These are phyloP conservation scores for Dactylellina sp. DNA, from an alignment of 2,329 filamentous ascomycete species.

Conservation along the genomic window DNA sequence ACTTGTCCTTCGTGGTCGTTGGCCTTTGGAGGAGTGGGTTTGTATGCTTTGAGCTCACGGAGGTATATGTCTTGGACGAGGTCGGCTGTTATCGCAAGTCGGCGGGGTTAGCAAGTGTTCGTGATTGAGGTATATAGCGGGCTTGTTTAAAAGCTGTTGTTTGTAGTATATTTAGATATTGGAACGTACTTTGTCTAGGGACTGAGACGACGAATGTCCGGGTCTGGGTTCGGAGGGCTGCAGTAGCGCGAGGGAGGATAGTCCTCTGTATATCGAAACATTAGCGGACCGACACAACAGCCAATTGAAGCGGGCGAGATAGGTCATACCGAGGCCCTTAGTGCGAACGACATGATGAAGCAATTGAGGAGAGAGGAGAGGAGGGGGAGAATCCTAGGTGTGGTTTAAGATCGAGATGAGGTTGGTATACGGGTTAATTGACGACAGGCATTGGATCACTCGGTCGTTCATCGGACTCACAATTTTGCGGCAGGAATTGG, in stretches of 20 bases:
- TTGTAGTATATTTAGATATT: neutral
- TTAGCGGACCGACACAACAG: slow-evolving; percentile 17
- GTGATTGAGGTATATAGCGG: neutral
- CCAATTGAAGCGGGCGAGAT: slow-evolving; percentile 24
- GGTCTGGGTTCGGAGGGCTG: slow-evolving; percentile 49
- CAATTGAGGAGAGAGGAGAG: slow-evolving; percentile 42
- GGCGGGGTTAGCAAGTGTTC: slow-evolving; percentile 20
- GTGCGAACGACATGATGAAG: slow-evolving; percentile 56
- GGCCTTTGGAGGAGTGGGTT: slow-evolving; percentile 83
- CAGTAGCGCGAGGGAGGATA: slow-evolving; percentile 54
- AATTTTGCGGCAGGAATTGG: slow-evolving; percentile 37
- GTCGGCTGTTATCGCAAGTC: slow-evolving; percentile 75
- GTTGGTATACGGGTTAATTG: slow-evolving; percentile 38
- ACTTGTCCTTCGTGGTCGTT: slow-evolving; percentile 90
- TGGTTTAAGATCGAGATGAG: slow-evolving; percentile 47
- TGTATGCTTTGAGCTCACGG: slow-evolving; percentile 95
- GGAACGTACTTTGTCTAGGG: slow-evolving; percentile 42
- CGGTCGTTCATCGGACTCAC: slow-evolving; percentile 53
- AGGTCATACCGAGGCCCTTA: slow-evolving; percentile 52
- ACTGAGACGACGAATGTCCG: slow-evolving; percentile 50
- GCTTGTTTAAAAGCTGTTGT: neutral
- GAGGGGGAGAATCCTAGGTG: slow-evolving; percentile 17
- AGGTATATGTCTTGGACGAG: slow-evolving; percentile 98
- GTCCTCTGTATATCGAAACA: slow-evolving; percentile 36
- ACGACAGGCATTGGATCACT: slow-evolving; percentile 41